Evolutionary conservation across 495 filamentous ascomycete species (phyloP).

Genomic region (Pseudoneurospora amorphoporcata): DNA sequence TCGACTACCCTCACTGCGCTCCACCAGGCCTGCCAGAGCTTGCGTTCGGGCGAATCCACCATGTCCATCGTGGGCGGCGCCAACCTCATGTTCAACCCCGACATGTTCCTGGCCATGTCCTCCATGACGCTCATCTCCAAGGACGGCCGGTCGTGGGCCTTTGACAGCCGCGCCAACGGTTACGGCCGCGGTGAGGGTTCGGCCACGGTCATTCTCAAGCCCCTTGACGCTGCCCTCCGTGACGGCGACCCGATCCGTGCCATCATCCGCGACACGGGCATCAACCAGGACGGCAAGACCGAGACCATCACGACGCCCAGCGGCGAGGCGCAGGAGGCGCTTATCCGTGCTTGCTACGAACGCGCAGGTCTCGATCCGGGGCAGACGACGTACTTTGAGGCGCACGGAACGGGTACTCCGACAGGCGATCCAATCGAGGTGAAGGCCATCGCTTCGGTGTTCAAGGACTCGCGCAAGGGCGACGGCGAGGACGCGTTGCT

Average conservation of each 20-base stretch:
- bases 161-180: slow-evolving; percentile 48
- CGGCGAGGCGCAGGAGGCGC: slow-evolving; percentile 36
- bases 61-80: slow-evolving; percentile 36
- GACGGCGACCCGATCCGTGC: slow-evolving; percentile 49
- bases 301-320: slow-evolving; percentile 38
- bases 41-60: slow-evolving; percentile 38
- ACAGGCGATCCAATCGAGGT: slow-evolving; percentile 50
- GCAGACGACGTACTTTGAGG: slow-evolving; percentile 39
- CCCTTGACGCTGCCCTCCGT: slow-evolving; percentile 41
- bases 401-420: slow-evolving; percentile 45
- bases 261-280: slow-evolving; percentile 45
- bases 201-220: slow-evolving; percentile 46
- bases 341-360: slow-evolving; percentile 41
- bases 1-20: slow-evolving; percentile 43
- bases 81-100: slow-evolving; percentile 25
- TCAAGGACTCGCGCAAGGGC: slow-evolving; percentile 20
- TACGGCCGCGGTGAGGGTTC: slow-evolving; percentile 54
- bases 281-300: slow-evolving; percentile 49
- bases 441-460: slow-evolving; percentile 33
- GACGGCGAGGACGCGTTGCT: slow-evolving; percentile 21
- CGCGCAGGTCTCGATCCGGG: slow-evolving; percentile 32
- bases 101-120: slow-evolving; percentile 25
- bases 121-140: slow-evolving; percentile 25
- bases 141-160: slow-evolving; percentile 26
- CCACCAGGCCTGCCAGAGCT: slow-evolving; percentile 38